Base-by-base conservation (phyloP, 441 rosid species). In the Populus hybrid region DNA sequence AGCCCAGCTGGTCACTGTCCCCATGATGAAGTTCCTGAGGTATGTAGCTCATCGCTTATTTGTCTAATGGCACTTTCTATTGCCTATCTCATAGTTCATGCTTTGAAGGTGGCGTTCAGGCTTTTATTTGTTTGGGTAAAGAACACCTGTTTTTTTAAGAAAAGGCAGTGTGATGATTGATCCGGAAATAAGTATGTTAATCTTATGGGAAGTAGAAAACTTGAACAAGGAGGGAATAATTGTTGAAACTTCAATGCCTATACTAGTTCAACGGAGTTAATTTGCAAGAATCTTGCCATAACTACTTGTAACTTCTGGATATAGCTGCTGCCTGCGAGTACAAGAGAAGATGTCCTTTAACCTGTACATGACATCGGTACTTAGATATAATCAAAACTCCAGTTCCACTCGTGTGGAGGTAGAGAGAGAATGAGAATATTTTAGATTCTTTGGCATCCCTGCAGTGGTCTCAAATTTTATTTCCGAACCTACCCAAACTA, bases 1-100 rank as follows among this genome's bases (percentile, higher is more conserved):
- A 95, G 96, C 83, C 99, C 99, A 14, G 99, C 99, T 6, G 99
- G 99, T 70, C 99, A 93, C 84, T 93, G 99, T 85, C 99, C 99
- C 76, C 99, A 95, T 65, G 97, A 95, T 74, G 99, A 95, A 90
- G 97, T 95, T 81, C 97, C 99, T 3, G 99, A 95, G 99, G 99
- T 93, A 86, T 74, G 65, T 70, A 71, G 19, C 74, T 75, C 53
- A 36, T 70, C 35, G 5, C 28, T 74, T 24, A 0, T 69, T 67
- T 5, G 35, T 65, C 53, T 78, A 0, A 4, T 67, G 23, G 7
- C 18, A n/a, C 28, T 63, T 64, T 71, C 26, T 9, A 67, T 1
- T 5, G 28, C 7, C n/a, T 34, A 14, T 46, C 6, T 14, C 34
- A 4, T 67, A 19, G 18, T 67, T 66, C 21, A 2, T 66, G 24